A percentile compares a stretch with the other conserved stretches of the same genome.
These are phyloP conservation scores for Planoprotostelium fungivorum DNA, from an alignment of 78 protist genomes.

Conservation along the genomic window DNA sequence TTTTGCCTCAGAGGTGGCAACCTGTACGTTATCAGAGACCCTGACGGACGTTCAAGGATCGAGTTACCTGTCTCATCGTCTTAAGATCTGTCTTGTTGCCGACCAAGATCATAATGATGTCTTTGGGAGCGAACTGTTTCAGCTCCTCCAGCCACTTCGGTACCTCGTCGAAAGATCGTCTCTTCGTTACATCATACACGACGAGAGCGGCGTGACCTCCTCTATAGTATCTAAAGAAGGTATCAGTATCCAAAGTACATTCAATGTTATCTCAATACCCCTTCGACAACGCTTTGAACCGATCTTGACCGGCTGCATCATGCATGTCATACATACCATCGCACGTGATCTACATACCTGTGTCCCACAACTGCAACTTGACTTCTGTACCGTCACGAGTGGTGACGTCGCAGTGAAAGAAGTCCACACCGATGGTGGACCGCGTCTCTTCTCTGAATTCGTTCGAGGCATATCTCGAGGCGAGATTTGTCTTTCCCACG, in stretches of 20 bases:
- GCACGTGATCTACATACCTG: neutral
- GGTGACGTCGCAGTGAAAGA: conserved; percentile 10
- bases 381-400: conserved; percentile 36
- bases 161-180: conserved; percentile 85
- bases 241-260: neutral
- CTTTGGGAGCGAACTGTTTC: conserved; percentile 58
- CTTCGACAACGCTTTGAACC: conserved; percentile 90
- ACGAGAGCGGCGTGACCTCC: conserved; percentile 98
- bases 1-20: conserved; percentile 62
- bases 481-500: conserved; percentile 66
- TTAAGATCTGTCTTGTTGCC: conserved; percentile 87
- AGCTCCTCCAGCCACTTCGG: conserved; percentile 80
- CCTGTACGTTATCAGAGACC: neutral
- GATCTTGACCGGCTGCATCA: conserved; percentile 94
- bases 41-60: neutral
- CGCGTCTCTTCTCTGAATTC: conserved; percentile 73
- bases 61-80: conserved; percentile 39
- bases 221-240: conserved; percentile 77
- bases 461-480: conserved; percentile 76
- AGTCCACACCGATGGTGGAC: conserved; percentile 91
- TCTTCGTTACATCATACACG: conserved; percentile 92
- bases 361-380: conserved; percentile 61
- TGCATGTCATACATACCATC: neutral
- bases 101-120: conserved; percentile 65
- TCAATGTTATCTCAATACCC: conserved; percentile 4